Conservation (phyloP, 345 rosid genomes). For the Citrus inodora region DNA sequence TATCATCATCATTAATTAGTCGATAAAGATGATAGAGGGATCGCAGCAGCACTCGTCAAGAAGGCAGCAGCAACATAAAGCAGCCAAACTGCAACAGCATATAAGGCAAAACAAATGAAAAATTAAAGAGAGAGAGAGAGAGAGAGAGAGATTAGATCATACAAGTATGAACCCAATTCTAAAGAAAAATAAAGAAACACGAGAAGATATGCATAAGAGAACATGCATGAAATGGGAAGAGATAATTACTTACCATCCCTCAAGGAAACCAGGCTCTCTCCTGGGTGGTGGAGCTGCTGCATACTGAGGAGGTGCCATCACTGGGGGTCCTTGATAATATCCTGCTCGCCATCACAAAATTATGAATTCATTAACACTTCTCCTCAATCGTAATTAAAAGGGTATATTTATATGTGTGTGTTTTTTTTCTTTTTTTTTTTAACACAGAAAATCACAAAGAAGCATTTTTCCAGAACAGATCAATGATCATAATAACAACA, state of each 20-base stretch:
- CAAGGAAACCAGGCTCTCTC: slow-evolving; percentile 43
- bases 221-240: not conserved
- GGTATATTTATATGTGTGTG: too few species aligned
- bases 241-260: slow-evolving; percentile 44
- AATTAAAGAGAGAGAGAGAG: not conserved
- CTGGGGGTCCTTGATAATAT: slow-evolving; percentile 64
- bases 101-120: not conserved
- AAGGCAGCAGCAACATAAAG: slow-evolving; percentile 69
- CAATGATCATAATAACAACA: too few species aligned
- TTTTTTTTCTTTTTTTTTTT: too few species aligned
- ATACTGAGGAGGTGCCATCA: slow-evolving; percentile 60
- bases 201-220: not conserved
- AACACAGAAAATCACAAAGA: too few species aligned
- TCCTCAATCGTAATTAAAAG: too few species aligned
- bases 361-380: not conserved
- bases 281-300: slow-evolving; percentile 47
- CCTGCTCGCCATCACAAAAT: slow-evolving; percentile 19
- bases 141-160: not conserved
- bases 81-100: slow-evolving; percentile 47
- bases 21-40: slow-evolving; percentile 43
- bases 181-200: not conserved
- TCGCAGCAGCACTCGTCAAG: slow-evolving; percentile 77
- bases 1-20: not conserved
- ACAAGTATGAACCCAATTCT: not conserved
- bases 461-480: too few species aligned